Evolutionary conservation across 164 flowering plant species (phyloP), one percentile per base, ranked within the genome.

Genomic region (Paratinospora sagittata): DNA sequence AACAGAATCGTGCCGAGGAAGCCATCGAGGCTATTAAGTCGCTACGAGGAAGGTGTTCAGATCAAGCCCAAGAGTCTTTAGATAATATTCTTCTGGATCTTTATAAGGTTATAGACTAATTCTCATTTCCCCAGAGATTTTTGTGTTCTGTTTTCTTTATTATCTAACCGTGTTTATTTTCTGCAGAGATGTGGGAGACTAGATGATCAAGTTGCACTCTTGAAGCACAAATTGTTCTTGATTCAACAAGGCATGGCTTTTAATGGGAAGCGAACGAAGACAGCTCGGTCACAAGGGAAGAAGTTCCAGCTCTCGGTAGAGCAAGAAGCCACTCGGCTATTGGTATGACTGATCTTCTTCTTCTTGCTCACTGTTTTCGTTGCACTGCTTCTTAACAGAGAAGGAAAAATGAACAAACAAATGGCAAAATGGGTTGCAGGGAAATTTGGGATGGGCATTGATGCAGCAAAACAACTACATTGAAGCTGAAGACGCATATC

Each of bases 21-120:
- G 99, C 99, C 45, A 86, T 96, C 73, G 98, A 96, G 78, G 99
- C 99, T 8, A 89, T 96, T 55, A 93, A 91, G 70, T 96, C 98
- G 0, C 74, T 96, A 74, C 66, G 98, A 55, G 68, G 63, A 26
- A 80, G 93, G 47, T 96, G 98, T 72, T 89, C 99, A 0, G 97
- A 91, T 78, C 96, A 89, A 81, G 97, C 99, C 14, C 99, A 96
- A 58, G 98, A 96, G 80, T 90, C 99, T 33, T 87, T 96, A 60
- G 98, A 96, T 67, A 96, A 96, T 70, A 93, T 96, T 70, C 92
- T 96, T 14, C 69, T 96, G 21, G 99, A 93, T 80, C 93, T 96
- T 11, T 96, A 87, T 81, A 96, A 96, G 99, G 98, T 92, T 63
- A 4, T 24, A 66, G 10, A 24, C 33, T 75, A 2, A 19, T 66